Conservation (phyloP, 2,329 filamentous ascomycete genomes). For the Ophiostoma sp. region DNA sequence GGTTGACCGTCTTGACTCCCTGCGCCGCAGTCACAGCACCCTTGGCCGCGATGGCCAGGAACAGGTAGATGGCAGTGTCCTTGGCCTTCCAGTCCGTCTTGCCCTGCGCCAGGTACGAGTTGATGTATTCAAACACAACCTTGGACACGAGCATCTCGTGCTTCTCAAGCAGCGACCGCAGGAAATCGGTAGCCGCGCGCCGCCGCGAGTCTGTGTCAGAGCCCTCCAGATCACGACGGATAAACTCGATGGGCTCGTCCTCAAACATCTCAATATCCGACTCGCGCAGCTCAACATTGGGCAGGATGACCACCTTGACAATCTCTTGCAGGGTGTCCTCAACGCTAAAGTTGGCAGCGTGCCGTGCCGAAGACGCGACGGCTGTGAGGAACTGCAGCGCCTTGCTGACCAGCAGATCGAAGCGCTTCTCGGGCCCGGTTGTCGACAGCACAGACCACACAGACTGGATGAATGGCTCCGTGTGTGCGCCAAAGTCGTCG, state of each 20-base stretch:
- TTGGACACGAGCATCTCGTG: constrained; percentile 80
- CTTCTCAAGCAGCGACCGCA: constrained; percentile 80
- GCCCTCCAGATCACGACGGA: constrained; percentile 87
- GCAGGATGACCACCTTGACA: constrained; percentile 91
- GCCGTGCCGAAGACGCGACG: constrained; percentile 69
- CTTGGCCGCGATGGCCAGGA: constrained; percentile 88
- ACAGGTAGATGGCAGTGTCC: constrained; percentile 96
- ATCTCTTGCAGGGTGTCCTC: constrained; percentile 75
- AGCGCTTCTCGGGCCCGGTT: constrained; percentile 82
- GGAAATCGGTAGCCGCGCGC: constrained; percentile 88
- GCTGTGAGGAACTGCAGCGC: constrained; percentile 91
- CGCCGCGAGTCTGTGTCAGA: constrained; percentile 92
- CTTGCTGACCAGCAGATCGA: constrained; percentile 89
- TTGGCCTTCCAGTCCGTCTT: constrained; percentile 92
- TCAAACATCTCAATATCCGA: constrained; percentile 95
- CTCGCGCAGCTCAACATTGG: constrained; percentile 85
- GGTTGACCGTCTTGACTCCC: constrained; percentile 86
- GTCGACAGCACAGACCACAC: constrained; percentile 89
- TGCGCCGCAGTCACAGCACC: constrained; percentile 80
- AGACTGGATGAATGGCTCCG: constrained; percentile 78
- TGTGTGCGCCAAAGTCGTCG: constrained; percentile 79
- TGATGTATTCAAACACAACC: constrained; percentile 82
- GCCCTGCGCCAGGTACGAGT: constrained; percentile 75
- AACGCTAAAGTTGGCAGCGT: constrained; percentile 81
- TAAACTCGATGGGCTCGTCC: constrained; percentile 98